A percentile compares a stretch with the other conserved stretches of the same genome.
Conservation (phyloP, 306 rosid genomes). For the Clitoria ternatea region DNA sequence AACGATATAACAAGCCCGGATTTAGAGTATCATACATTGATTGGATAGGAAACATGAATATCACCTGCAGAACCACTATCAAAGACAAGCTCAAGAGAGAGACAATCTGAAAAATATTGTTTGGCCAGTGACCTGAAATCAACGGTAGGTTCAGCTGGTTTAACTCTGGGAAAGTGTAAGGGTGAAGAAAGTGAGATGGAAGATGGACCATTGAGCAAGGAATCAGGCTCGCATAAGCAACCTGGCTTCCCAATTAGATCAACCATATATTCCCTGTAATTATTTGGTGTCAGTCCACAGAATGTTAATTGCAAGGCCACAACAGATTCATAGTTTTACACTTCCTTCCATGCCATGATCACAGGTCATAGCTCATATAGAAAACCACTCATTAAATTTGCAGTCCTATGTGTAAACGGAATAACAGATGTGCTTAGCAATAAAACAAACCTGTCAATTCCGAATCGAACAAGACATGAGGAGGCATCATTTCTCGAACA, state of each 20-base stretch:
- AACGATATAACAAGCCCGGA: not conserved
- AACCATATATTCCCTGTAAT: constrained; percentile 67
- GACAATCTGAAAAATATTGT: constrained; percentile 64
- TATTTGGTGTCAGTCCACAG: constrained; percentile 8
- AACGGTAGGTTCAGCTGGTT: constrained; percentile 51
- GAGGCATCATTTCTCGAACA: constrained; percentile 73
- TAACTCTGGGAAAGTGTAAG: constrained; percentile 64
- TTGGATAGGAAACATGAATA: constrained; percentile 13
- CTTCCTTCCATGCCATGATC: not conserved
- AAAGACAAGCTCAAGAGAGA: constrained; percentile 58
- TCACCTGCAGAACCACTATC: constrained; percentile 64
- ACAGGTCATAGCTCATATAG: not conserved
- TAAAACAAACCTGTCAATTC: constrained; percentile 48
- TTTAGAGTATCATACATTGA: not conserved
- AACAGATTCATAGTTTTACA: constrained; percentile 5
- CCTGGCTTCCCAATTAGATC: constrained; percentile 78
- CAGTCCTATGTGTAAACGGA: not conserved
- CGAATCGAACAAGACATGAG: constrained; percentile 79
- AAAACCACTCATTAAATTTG: constrained; percentile 14
- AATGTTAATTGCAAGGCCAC: not conserved
- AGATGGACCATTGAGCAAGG: constrained; percentile 78
- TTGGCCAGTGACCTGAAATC: constrained; percentile 80
- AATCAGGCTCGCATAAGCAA: constrained; percentile 68
- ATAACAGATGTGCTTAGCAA: not conserved
- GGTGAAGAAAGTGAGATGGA: constrained; percentile 82